These are phyloP conservation scores for Psilocybe cyanescens DNA, from an alignment of 768 basidiomycete genomes.

Conservation along the genomic window DNA sequence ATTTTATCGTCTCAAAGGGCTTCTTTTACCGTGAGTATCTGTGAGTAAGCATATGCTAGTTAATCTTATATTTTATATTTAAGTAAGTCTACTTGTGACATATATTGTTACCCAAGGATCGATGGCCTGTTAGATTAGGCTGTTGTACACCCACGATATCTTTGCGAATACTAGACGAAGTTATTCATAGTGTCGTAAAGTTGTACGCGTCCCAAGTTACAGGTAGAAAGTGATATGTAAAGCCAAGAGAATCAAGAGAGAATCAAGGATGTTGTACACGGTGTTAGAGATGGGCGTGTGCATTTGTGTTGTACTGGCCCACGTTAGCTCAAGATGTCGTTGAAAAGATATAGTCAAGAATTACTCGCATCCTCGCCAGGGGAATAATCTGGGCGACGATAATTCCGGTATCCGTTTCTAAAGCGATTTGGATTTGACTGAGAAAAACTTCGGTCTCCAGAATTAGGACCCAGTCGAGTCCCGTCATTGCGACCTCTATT, in stretches of 20 bases:
- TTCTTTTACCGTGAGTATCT: neutral
- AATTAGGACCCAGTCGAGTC: neutral
- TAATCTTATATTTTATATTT: too few species aligned
- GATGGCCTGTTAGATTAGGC: neutral
- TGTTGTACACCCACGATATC: neutral
- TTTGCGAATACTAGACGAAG: neutral
- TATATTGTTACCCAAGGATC: too few species aligned
- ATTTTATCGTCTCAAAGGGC: neutral
- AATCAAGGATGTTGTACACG: neutral
- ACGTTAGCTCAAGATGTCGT: neutral
- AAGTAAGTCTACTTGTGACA: too few species aligned
- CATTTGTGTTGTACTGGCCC: neutral
- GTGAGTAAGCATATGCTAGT: neutral
- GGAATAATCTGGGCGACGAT: neutral
- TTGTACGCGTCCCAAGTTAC: neutral
- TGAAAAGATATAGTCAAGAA: neutral
- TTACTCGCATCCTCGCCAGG: slow-evolving; percentile 2
- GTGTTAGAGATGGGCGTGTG: neutral
- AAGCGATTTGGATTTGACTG: neutral
- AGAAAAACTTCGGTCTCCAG: neutral
- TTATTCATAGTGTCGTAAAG: neutral
- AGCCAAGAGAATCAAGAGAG: neutral
- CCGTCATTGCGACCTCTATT: neutral
- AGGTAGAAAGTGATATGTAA: neutral
- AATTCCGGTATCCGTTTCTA: neutral